These are phyloP conservation scores for Calonectria hongkongensis DNA, from an alignment of 2,329 filamentous ascomycete genomes.

Conservation along the genomic window DNA sequence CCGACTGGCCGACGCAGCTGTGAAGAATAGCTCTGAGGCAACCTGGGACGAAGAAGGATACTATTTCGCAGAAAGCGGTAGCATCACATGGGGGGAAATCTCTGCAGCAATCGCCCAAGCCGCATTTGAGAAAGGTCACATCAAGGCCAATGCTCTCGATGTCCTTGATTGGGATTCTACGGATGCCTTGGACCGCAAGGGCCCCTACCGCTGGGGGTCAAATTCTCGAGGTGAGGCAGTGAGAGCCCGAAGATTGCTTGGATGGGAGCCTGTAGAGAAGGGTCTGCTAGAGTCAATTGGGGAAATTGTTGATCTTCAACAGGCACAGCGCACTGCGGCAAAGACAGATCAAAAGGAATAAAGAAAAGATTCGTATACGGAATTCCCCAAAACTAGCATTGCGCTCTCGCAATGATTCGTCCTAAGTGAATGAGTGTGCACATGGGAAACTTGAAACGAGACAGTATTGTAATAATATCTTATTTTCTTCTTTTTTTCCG, in stretches of 20 bases:
- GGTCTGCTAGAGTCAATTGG: not conserved
- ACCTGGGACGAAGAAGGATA: constrained; percentile 8
- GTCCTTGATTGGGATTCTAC: constrained; percentile 7
- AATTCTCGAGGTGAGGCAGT: not conserved
- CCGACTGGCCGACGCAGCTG: not conserved
- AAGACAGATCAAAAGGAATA: not conserved
- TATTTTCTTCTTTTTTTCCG: not conserved
- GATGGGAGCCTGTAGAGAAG: constrained; percentile 4
- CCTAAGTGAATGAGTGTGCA: too few species aligned
- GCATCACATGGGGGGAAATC: not conserved
- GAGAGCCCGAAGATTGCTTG: not conserved
- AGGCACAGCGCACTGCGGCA: not conserved
- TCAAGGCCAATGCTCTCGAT: not conserved
- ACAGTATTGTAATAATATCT: not conserved
- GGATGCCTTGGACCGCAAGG: not conserved
- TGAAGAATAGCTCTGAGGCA: not conserved
- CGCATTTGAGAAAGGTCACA: not conserved
- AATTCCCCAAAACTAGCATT: too few species aligned
- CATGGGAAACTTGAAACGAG: not conserved
- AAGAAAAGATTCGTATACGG: too few species aligned
- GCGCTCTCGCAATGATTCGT: too few species aligned
- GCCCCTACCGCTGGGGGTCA: constrained; percentile 1
- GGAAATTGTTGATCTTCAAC: not conserved
- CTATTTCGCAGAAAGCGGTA: constrained; percentile 8
- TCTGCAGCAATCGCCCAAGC: not conserved